These are phyloP conservation scores for Paracoccidioides brasiliensis DNA, from an alignment of 2,329 filamentous ascomycete species.

Conservation along the genomic window DNA sequence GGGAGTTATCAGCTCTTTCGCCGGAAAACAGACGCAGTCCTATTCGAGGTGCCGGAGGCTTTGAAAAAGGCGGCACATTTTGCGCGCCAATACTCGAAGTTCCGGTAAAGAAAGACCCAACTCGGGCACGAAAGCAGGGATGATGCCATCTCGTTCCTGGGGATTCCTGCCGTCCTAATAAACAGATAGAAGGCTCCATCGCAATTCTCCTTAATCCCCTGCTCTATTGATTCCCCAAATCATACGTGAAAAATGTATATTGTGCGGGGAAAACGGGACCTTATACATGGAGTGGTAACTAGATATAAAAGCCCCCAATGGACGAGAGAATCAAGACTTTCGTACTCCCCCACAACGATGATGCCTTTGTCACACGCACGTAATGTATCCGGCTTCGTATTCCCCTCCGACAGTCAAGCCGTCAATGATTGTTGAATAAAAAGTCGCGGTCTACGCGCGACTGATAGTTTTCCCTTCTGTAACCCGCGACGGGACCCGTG, in stretches of 20 bases:
- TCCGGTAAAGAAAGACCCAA: slow-evolving; percentile 3
- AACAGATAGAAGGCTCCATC: slow-evolving; percentile 1
- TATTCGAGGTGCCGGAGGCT: background rate
- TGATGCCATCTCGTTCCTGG: background rate
- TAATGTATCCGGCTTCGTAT: background rate
- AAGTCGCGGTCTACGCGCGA: background rate
- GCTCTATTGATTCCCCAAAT: background rate
- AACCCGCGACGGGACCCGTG: background rate
- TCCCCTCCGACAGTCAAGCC: background rate
- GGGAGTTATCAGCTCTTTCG: background rate
- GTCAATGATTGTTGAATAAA: background rate
- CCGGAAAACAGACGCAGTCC: slow-evolving; percentile 3
- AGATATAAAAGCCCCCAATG: background rate
- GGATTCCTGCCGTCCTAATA: background rate
- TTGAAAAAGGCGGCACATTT: background rate
- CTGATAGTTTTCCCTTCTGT: background rate
- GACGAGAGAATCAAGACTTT: background rate
- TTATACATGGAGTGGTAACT: background rate
- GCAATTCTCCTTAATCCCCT: background rate
- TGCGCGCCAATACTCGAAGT: background rate
- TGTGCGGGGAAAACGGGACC: background rate
- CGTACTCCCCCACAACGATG: background rate
- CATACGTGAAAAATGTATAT: background rate
- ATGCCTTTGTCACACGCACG: background rate
- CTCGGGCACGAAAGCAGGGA: slow-evolving; percentile 2